Base-by-base conservation (phyloP, 345 rosid genomes). In the Lumnitzera littorea region DNA sequence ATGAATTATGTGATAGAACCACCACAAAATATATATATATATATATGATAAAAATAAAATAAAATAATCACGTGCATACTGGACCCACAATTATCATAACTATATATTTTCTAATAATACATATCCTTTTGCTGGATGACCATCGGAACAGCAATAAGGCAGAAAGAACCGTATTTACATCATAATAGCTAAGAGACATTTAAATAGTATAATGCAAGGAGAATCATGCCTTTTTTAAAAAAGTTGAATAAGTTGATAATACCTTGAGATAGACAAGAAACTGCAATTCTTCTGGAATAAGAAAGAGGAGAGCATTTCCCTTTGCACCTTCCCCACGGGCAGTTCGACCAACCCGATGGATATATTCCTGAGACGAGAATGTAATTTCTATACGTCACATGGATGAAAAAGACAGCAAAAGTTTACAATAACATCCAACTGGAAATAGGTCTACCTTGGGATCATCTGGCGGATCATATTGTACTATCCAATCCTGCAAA, bases 261-360 rank as follows among this genome's bases (percentile, higher is more conserved):
- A 90, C 97, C 96, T 91, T 91, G 16, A 94, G 86, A 70, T 94
- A 88, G 20, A 80, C 89, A 72, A 94, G 75, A 76, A 91, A 94
- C 60, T 84, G 92, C 55, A 88, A 74, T 80, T 94, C 99, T 63
- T 94, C 99, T 16, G 97, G 97, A 62, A 88, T 94, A 65, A 94
- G 64, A 76, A 91, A 84, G 62, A 91, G 92, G 61, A 94, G 63
- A 3, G 99, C 99, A 70, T 88, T 94, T 72, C 99, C 99, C 70
- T 78, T 84, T 68, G 83, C 88, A 70, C 96, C 99, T 86, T 94
- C 97, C 25, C 99, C 99, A 70, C 97, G 97, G 13, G 99, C 97
- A 60, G 97, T 94, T 69, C 96, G 91, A 69, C 99, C 99, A 68
- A 94, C 99, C 76, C 99, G 82, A 64, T 95, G 99, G 67, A 95